Evolutionary conservation across 2,329 filamentous ascomycete species (phyloP).

Genomic region (Neonectria ditissima): DNA sequence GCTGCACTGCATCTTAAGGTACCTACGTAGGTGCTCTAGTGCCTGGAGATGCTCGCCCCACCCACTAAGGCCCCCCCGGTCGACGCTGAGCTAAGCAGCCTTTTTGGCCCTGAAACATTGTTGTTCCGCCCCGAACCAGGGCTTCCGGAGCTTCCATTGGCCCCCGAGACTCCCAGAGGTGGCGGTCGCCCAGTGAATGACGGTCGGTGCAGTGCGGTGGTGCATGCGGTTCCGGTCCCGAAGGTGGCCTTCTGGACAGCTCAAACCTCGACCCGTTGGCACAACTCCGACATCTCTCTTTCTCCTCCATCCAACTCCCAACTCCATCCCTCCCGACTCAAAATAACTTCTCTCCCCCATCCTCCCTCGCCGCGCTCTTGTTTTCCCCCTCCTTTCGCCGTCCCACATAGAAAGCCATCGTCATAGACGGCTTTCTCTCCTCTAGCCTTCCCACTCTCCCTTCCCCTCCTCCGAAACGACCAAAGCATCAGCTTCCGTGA

Average conservation of each 20-base stretch:
- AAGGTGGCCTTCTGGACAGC: conserved; percentile 46
- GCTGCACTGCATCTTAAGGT: conserved; percentile 40
- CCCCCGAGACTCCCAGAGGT: conserved; percentile 32
- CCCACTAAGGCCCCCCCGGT: conserved; percentile 20
- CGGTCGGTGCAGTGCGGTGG: conserved; percentile 33
- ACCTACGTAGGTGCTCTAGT: conserved; percentile 27
- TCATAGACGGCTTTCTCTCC: conserved; percentile 38
- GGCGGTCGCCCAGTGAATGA: conserved; percentile 45
- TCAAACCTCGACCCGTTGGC: conserved; percentile 41
- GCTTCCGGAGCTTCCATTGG: conserved; percentile 52
- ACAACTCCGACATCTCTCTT: conserved; percentile 29
- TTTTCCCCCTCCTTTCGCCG: conserved; percentile 21
- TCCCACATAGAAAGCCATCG: conserved; percentile 27
- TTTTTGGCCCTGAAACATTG: conserved; percentile 44
- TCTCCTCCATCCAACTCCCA: conserved; percentile 26
- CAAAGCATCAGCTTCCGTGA: conserved; percentile 44
- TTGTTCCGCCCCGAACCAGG: conserved; percentile 52
- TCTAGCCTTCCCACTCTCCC: conserved; percentile 31
- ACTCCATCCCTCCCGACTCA: conserved; percentile 19
- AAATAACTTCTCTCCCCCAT: conserved; percentile 24
- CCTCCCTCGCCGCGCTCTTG: conserved; percentile 10
- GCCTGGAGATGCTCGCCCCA: conserved; percentile 26
- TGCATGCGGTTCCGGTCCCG: conserved; percentile 39
- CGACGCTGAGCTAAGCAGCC: conserved; percentile 44
- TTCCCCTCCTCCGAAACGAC: conserved; percentile 39